Evolutionary conservation across 2,329 filamentous ascomycete genomes (phyloP).

Genomic region (Xenoacremonium recifei): DNA sequence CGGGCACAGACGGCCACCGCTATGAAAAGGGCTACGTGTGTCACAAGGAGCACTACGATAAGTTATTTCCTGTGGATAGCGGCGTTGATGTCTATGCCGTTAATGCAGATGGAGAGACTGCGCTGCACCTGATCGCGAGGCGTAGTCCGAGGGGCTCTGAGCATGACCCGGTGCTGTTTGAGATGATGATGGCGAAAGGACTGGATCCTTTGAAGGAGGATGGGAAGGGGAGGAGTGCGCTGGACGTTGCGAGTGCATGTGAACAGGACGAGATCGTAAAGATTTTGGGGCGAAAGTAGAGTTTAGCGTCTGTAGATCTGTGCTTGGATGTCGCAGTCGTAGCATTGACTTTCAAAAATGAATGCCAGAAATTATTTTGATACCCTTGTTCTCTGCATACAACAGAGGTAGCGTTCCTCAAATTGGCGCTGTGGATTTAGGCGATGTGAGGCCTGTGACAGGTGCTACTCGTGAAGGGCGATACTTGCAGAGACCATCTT

Average conservation of each 20-base stretch:
- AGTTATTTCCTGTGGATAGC: conserved; percentile 12
- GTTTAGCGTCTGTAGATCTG: too few relatives aligned
- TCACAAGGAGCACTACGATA: conserved; percentile 12
- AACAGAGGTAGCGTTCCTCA: too few relatives aligned
- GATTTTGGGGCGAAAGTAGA: conserved; percentile 13
- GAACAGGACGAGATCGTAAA: conserved; percentile 17
- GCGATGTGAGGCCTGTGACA: too few relatives aligned
- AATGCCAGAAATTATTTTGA: too few relatives aligned
- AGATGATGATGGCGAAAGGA: conserved; percentile 14
- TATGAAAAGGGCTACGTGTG: neutral
- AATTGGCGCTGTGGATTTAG: too few relatives aligned
- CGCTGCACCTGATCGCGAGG: conserved; percentile 12
- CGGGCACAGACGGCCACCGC: neutral
- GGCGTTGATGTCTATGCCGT: conserved; percentile 11
- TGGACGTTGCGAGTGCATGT: conserved; percentile 22
- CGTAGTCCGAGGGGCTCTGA: conserved; percentile 1
- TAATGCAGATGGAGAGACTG: conserved; percentile 15
- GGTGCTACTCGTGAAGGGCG: too few relatives aligned
- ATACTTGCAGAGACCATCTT: too few relatives aligned
- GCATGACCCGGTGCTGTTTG: conserved; percentile 17
- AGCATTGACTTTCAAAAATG: too few relatives aligned
- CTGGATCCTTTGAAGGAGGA: conserved; percentile 22
- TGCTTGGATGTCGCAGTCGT: too few relatives aligned
- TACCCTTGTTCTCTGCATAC: too few relatives aligned
- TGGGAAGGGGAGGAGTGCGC: conserved; percentile 14